phyloP scores from a whole-genome alignment of 73 alveolate genomes.

The Breviolum minutum region DNA sequence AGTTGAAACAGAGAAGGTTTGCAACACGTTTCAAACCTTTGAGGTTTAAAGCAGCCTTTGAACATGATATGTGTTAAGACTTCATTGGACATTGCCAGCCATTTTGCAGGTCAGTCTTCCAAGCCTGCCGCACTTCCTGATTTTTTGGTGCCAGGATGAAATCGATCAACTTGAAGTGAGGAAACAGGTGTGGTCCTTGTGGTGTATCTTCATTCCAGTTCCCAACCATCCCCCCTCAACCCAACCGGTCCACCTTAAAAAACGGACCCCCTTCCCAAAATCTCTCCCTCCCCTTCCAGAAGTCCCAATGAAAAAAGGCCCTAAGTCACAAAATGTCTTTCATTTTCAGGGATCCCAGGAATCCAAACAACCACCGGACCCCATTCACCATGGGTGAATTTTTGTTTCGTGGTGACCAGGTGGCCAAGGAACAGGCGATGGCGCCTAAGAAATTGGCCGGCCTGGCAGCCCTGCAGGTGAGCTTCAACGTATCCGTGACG shows the following conservation, averaged over 20 bases:
- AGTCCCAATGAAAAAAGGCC: too few relatives aligned
- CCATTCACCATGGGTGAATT: background rate
- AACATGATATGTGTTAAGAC: too few relatives aligned
- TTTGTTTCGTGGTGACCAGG: too few relatives aligned
- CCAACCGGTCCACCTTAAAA: too few relatives aligned
- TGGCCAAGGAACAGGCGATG: constrained; percentile 81
- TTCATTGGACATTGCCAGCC: too few relatives aligned
- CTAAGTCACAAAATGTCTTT: too few relatives aligned
- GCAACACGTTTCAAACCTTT: too few relatives aligned
- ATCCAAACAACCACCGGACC: background rate
- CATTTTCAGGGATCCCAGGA: too few relatives aligned
- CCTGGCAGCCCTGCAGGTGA: constrained; percentile 54
- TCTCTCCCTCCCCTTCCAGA: too few relatives aligned
- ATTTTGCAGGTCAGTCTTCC: background rate
- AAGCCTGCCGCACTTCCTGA: background rate
- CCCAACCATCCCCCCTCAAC: too few relatives aligned
- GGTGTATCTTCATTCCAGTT: background rate
- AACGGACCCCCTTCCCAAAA: too few relatives aligned
- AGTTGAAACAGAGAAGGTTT: background rate
- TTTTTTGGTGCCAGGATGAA: constrained; percentile 18
- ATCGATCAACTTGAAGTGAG: constrained; percentile 70
- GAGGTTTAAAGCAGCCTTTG: too few relatives aligned
- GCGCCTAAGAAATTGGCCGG: constrained; percentile 76
- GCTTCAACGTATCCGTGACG: background rate
- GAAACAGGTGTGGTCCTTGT: constrained; percentile 34